Base-by-base conservation (phyloP, 345 rosid genomes). In the Aurinia saxatilis region DNA sequence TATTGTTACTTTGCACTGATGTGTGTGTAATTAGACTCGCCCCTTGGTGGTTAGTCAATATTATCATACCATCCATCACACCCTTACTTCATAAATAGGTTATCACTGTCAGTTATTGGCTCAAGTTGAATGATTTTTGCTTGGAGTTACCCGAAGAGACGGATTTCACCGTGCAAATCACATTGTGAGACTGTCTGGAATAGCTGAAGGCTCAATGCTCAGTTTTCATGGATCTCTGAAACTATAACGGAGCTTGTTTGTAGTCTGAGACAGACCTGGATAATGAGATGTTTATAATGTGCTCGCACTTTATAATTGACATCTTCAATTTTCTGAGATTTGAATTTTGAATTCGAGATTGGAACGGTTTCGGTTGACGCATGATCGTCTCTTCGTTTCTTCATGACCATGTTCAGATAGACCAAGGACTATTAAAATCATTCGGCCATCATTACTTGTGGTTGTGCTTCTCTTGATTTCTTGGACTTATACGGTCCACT, bases 371-470 rank as follows among this genome's bases (percentile, higher is more conserved):
- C n/a, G n/a, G n/a, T n/a, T n/a, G n/a, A n/a, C n/a, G n/a, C n/a
- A n/a, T n/a, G n/a, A n/a, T n/a, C n/a, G n/a, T n/a, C n/a, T n/a
- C n/a, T n/a, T n/a, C n/a, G n/a, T n/a, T n/a, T n/a, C n/a, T n/a
- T n/a, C n/a, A n/a, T n/a, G n/a, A n/a, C n/a, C n/a, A n/a, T n/a
- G n/a, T n/a, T n/a, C n/a, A n/a, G n/a, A n/a, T n/a, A n/a, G n/a
- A n/a, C n/a, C n/a, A n/a, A n/a, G n/a, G n/a, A n/a, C n/a, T n/a
- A n/a, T n/a, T 72, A 93, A 68, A 89, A 89, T 68, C 95, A 76
- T 51, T 87, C 87, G 5, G 85, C 96, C 13, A 86, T 87, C 96
- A 62, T 75, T 5, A 87, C 96, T n/a, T 55, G 66, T 21, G 99
- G 97, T 62, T 73, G 79, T 25, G 91, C 85, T 13, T 80, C 88